Conservation (phyloP, 2,329 filamentous ascomycete species). For the Venturia oleaginea region DNA sequence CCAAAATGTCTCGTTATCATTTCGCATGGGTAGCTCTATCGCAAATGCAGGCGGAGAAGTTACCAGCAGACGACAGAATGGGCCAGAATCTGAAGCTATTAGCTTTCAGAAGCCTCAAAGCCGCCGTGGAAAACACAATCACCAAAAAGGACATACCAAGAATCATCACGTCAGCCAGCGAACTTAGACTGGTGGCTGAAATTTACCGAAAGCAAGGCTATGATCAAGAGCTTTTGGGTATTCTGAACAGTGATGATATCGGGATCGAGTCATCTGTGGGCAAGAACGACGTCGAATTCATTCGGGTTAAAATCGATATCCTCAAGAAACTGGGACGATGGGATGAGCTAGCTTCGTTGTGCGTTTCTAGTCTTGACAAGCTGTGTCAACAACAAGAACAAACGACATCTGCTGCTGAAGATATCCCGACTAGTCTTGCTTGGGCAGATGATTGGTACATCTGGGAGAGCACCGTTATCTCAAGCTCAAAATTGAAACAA, state of each 20-base stretch:
- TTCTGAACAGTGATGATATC: conserved; percentile 8
- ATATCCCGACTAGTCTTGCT: conserved; percentile 2
- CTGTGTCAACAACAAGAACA: conserved; percentile 1
- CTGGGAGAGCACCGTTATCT: conserved; percentile 6
- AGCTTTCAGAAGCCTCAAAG: conserved; percentile 10
- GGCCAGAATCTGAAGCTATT: conserved; percentile 10
- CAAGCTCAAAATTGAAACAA: background rate
- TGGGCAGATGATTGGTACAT: conserved; percentile 13
- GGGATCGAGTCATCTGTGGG: conserved; percentile 11
- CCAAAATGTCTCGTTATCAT: conserved; percentile 8
- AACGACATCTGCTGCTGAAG: background rate
- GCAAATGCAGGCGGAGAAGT: conserved; percentile 7
- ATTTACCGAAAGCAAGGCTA: conserved; percentile 11
- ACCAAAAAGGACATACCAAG: conserved; percentile 12
- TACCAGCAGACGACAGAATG: conserved; percentile 10
- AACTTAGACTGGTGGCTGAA: conserved; percentile 10
- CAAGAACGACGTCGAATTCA: conserved; percentile 14
- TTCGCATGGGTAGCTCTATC: conserved; percentile 14
- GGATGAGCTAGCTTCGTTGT: conserved; percentile 7
- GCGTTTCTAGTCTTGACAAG: background rate
- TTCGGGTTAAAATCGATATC: conserved; percentile 10
- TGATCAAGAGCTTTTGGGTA: conserved; percentile 8
- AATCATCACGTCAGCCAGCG: background rate
- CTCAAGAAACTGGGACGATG: background rate
- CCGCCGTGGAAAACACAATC: conserved; percentile 10